These are phyloP conservation scores for Komagataella mondaviorum DNA, from an alignment of 805 yeast genomes.

Conservation along the genomic window DNA sequence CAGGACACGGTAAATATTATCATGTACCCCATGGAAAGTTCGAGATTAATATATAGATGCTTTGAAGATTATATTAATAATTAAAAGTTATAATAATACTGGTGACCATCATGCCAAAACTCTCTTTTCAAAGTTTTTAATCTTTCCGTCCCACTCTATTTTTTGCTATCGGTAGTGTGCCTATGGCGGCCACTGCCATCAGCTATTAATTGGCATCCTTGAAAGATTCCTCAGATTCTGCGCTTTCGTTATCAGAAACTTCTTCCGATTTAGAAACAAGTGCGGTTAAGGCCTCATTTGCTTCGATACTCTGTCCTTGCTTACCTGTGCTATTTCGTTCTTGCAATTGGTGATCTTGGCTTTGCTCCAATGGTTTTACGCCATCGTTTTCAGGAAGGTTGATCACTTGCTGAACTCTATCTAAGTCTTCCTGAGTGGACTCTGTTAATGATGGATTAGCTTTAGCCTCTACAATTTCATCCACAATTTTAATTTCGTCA, in stretches of 20 bases:
- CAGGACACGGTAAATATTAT: neutral
- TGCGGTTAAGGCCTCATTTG: neutral
- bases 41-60: neutral
- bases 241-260: neutral
- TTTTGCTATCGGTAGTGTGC: no score
- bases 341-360: neutral
- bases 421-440: neutral
- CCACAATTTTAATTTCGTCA: neutral
- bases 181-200: no score
- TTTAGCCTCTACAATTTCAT: neutral
- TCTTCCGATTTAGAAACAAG: neutral
- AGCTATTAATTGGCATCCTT: neutral
- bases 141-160: no score
- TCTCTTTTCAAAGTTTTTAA: no score
- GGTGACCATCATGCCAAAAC: no score
- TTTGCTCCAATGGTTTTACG: neutral
- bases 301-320: neutral
- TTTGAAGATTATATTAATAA: no score
- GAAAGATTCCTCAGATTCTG: neutral
- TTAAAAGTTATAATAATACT: no score
- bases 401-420: neutral
- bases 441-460: neutral
- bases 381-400: neutral
- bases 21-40: neutral
- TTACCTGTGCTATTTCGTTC: neutral